A percentile compares a stretch with the other conserved stretches of the same genome.
Evolutionary conservation across 768 basidiomycete genomes (phyloP).

Genomic region (Boletus sp.): DNA sequence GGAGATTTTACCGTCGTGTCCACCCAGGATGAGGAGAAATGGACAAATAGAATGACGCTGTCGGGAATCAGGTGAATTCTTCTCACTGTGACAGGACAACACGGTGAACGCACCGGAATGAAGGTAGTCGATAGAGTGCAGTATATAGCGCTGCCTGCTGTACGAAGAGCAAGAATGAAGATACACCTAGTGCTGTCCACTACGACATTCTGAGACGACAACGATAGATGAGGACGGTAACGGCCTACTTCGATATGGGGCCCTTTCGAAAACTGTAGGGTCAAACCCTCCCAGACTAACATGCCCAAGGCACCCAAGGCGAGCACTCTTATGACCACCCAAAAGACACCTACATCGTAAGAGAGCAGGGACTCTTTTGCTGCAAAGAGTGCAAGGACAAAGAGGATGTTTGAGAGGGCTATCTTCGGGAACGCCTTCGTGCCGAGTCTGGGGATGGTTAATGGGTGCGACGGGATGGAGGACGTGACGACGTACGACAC

Average conservation of each 20-base stretch:
- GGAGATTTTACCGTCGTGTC: slow-evolving; percentile 48
- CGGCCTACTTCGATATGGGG: slow-evolving; percentile 57
- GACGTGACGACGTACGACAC: slow-evolving; percentile 45
- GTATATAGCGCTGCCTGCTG: slow-evolving; percentile 67
- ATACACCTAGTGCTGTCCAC: slow-evolving; percentile 72
- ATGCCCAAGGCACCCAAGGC: slow-evolving; percentile 70
- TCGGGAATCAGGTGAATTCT: not conserved
- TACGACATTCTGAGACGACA: slow-evolving; percentile 28
- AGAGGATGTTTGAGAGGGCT: slow-evolving; percentile 59
- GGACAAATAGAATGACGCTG: slow-evolving; percentile 68
- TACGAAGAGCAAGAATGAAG: slow-evolving; percentile 65
- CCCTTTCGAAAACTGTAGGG: slow-evolving; percentile 52
- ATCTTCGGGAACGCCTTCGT: slow-evolving; percentile 54
- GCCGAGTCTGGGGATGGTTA: slow-evolving; percentile 44
- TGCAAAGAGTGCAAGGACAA: slow-evolving; percentile 60
- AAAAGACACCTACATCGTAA: slow-evolving; percentile 69
- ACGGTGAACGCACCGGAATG: slow-evolving; percentile 53
- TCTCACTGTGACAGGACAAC: not conserved
- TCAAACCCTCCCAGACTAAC: slow-evolving; percentile 56
- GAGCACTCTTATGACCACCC: slow-evolving; percentile 72
- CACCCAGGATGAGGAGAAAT: slow-evolving; percentile 70
- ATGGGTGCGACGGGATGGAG: not conserved
- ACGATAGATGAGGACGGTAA: slow-evolving; percentile 2
- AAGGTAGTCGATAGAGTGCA: slow-evolving; percentile 65
- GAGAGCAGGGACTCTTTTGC: slow-evolving; percentile 67